phyloP scores from a whole-genome alignment of 2,329 filamentous ascomycete genomes.

The Amphichorda felina region DNA sequence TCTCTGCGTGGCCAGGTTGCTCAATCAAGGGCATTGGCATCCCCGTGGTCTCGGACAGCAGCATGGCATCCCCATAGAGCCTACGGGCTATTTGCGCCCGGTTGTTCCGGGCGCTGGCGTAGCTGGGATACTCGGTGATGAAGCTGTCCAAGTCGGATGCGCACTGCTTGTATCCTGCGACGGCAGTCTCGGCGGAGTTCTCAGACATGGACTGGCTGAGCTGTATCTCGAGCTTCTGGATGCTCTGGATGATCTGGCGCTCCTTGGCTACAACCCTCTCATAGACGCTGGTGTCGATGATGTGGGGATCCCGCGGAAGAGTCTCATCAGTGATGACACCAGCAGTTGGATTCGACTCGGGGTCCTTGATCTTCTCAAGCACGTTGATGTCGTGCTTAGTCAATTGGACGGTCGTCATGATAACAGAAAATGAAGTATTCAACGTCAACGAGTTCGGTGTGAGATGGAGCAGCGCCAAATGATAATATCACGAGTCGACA shows the following conservation, averaged over 20 bases:
- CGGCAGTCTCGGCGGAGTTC: slow-evolving; percentile 21
- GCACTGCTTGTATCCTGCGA: slow-evolving; percentile 32
- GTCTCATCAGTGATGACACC: slow-evolving; percentile 41
- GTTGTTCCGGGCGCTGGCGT: slow-evolving; percentile 66
- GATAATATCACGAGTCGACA: neutral
- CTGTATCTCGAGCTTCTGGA: slow-evolving; percentile 44
- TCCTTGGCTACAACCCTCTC: slow-evolving; percentile 36
- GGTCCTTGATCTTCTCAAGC: slow-evolving; percentile 56
- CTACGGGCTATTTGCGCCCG: slow-evolving; percentile 55
- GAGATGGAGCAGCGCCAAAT: neutral
- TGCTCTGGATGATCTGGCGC: slow-evolving; percentile 36
- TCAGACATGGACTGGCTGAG: slow-evolving; percentile 28
- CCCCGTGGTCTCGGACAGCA: slow-evolving; percentile 27
- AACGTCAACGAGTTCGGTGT: too few relatives aligned
- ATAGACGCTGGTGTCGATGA: slow-evolving; percentile 39
- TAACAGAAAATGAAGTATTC: neutral
- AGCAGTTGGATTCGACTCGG: slow-evolving; percentile 46
- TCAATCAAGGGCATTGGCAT: slow-evolving; percentile 28
- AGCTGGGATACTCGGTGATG: slow-evolving; percentile 46
- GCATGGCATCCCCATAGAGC: slow-evolving; percentile 48
- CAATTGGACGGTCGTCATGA: slow-evolving; percentile 16
- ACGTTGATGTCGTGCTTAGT: slow-evolving; percentile 49
- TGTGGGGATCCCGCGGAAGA: slow-evolving; percentile 44
- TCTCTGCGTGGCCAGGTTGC: slow-evolving; percentile 22
- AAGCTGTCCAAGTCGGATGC: slow-evolving; percentile 40